Conservation (phyloP, 495 filamentous ascomycete species). For the Aspergillus heteromorphus region DNA sequence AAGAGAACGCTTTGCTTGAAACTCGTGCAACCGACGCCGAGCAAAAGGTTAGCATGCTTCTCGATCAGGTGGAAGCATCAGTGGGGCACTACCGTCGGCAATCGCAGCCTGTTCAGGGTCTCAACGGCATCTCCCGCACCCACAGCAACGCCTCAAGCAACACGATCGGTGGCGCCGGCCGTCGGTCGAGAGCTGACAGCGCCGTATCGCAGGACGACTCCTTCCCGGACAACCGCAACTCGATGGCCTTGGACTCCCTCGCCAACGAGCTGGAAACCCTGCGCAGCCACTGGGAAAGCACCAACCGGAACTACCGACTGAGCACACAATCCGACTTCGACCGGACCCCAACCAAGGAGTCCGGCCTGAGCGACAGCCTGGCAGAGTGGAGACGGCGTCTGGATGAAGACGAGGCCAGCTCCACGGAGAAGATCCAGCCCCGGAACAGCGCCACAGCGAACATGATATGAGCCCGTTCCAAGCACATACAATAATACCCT, state of each 20-base stretch:
- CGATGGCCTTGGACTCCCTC: slow-evolving; percentile 81
- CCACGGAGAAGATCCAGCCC: slow-evolving; percentile 25
- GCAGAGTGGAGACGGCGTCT: slow-evolving; percentile 71
- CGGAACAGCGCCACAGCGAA: slow-evolving; percentile 24
- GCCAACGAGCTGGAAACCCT: slow-evolving; percentile 87
- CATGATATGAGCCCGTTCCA: slow-evolving; percentile 28
- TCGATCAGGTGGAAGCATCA: slow-evolving; percentile 88
- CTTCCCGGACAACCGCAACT: slow-evolving; percentile 66
- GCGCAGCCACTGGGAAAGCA: slow-evolving; percentile 88
- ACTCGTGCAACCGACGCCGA: slow-evolving; percentile 82
- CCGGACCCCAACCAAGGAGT: slow-evolving; percentile 51
- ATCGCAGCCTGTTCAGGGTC: slow-evolving; percentile 46
- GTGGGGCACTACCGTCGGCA: slow-evolving; percentile 93
- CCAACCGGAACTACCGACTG: slow-evolving; percentile 87
- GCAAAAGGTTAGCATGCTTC: slow-evolving; percentile 81
- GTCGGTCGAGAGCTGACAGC: slow-evolving; percentile 38
- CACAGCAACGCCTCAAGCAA: slow-evolving; percentile 44
- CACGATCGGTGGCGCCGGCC: slow-evolving; percentile 25
- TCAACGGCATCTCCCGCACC: slow-evolving; percentile 38
- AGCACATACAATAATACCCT: too few relatives aligned
- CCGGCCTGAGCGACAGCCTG: slow-evolving; percentile 58
- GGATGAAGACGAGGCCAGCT: slow-evolving; percentile 53
- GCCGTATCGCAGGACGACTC: slow-evolving; percentile 53
- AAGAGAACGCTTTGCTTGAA: slow-evolving; percentile 75
- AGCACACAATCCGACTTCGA: slow-evolving; percentile 85